phyloP scores from a whole-genome alignment of 805 yeast genomes.

The Zygotorulaspora chibaensis region DNA sequence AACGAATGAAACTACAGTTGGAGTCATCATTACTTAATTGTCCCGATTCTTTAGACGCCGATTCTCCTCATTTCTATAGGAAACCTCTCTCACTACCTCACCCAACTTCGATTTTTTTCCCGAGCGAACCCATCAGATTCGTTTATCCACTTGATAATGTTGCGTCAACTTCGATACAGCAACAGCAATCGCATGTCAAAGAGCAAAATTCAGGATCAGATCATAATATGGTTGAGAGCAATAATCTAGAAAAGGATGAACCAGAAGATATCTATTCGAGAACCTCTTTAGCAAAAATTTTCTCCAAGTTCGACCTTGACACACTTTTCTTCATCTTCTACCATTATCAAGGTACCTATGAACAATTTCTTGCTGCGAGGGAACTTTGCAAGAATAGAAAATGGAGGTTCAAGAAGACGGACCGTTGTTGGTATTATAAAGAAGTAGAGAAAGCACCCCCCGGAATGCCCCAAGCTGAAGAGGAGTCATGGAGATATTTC shows the following conservation, averaged over 20 bases:
- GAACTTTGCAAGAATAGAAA: slow-evolving; percentile 70
- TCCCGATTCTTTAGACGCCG: slow-evolving; percentile 91
- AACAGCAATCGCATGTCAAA: slow-evolving; percentile 29
- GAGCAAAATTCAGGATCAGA: slow-evolving; percentile 23
- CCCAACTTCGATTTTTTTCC: slow-evolving; percentile 86
- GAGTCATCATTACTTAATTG: slow-evolving; percentile 81
- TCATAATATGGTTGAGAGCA: slow-evolving; percentile 4
- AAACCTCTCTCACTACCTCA: slow-evolving; percentile 75
- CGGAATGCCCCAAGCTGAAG: slow-evolving; percentile 52
- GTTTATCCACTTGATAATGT: slow-evolving; percentile 22
- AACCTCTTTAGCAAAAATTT: slow-evolving; percentile 50
- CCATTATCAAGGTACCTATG: slow-evolving; percentile 66
- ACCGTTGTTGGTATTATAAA: slow-evolving; percentile 47
- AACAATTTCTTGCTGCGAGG: slow-evolving; percentile 72
- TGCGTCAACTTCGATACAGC: slow-evolving; percentile 6
- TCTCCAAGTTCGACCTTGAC: slow-evolving; percentile 74
- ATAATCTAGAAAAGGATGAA: slow-evolving; percentile 9
- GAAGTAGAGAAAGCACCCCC: slow-evolving; percentile 78
- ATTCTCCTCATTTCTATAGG: slow-evolving; percentile 59
- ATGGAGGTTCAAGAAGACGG: slow-evolving; percentile 58
- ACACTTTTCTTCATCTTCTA: slow-evolving; percentile 91
- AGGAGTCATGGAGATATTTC: slow-evolving; percentile 68
- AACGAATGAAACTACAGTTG: slow-evolving; percentile 37
- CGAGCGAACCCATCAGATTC: slow-evolving; percentile 42
- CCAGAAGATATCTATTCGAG: slow-evolving; percentile 31